Conservation (phyloP, 2,329 filamentous ascomycete genomes). For the Lanzia echinophila region DNA sequence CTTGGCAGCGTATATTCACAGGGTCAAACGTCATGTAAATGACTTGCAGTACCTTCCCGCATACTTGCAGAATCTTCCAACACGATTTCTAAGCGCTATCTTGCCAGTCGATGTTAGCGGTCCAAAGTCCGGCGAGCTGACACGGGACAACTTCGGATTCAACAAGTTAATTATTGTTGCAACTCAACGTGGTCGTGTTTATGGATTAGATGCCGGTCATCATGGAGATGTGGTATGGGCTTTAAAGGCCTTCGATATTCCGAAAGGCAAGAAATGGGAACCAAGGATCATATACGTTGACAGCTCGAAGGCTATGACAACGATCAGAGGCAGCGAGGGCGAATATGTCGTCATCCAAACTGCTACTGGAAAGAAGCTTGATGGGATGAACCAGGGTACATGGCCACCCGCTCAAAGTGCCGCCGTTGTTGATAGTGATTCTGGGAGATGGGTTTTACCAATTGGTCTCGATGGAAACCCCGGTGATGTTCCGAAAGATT, state of each 20-base stretch:
- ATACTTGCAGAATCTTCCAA: constrained; percentile 64
- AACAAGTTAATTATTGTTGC: constrained; percentile 78
- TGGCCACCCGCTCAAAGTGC: constrained; percentile 40
- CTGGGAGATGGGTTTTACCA: constrained; percentile 48
- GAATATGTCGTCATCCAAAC: constrained; percentile 53
- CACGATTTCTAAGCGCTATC: constrained; percentile 57
- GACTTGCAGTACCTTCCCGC: constrained; percentile 72
- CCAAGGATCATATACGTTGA: constrained; percentile 61
- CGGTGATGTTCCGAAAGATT: constrained; percentile 39
- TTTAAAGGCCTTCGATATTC: constrained; percentile 53
- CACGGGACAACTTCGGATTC: constrained; percentile 76
- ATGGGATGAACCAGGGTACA: constrained; percentile 36
- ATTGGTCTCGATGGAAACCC: constrained; percentile 45
- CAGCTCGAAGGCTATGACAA: constrained; percentile 43
- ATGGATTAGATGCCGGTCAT: constrained; percentile 71
- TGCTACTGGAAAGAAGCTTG: constrained; percentile 44
- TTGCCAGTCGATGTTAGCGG: constrained; percentile 45
- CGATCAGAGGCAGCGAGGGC: constrained; percentile 40
- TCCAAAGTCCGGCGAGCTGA: constrained; percentile 40
- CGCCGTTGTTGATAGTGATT: constrained; percentile 45
- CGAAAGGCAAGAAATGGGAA: constrained; percentile 51
- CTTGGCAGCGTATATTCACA: constrained; percentile 77
- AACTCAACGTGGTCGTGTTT: constrained; percentile 71
- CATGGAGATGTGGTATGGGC: constrained; percentile 73
- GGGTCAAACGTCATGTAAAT: constrained; percentile 71